Evolutionary conservation across 192 early-diverging fungal genomes (phyloP).

Genomic region (Nowakowskiella sp.): DNA sequence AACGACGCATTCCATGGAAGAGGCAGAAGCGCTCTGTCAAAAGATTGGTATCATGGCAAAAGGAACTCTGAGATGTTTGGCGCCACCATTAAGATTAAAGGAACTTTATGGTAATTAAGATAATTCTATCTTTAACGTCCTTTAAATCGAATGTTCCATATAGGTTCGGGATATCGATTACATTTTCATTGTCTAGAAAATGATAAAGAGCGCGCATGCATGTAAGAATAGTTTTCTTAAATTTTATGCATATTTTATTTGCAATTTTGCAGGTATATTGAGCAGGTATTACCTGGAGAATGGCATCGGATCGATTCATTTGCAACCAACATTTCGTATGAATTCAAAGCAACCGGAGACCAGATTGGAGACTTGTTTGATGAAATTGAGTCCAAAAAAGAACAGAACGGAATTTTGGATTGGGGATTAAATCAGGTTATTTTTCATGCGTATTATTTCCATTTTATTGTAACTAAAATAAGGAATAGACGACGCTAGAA

Average conservation of each 20-base stretch:
- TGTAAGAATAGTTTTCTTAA: not conserved
- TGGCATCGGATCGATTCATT: slow-evolving; percentile 40
- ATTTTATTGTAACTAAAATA: not conserved
- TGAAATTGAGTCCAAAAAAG: slow-evolving; percentile 49
- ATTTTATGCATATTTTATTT: not conserved
- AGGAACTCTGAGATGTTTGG: slow-evolving; percentile 60
- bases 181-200: not conserved
- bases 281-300: slow-evolving; percentile 39
- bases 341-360: slow-evolving; percentile 45
- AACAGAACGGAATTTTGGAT: slow-evolving; percentile 52
- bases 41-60: slow-evolving; percentile 71
- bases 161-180: not conserved
- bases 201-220: not conserved
- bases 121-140: slow-evolving; percentile 43
- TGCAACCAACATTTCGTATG: slow-evolving; percentile 50
- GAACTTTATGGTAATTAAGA: slow-evolving; percentile 56
- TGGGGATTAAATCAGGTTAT: slow-evolving; percentile 57
- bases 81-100: slow-evolving; percentile 51
- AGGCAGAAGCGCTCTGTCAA: slow-evolving; percentile 66
- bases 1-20: slow-evolving; percentile 73
- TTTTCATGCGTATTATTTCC: slow-evolving; percentile 2
- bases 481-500: slow-evolving; percentile 61
- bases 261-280: slow-evolving; percentile 24
- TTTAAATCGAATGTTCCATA: slow-evolving; percentile 11
- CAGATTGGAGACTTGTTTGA: slow-evolving; percentile 49